Percentiles rank a stretch among this genome's conserved stretches.
These are phyloP conservation scores for Cytospora piceicola DNA, from an alignment of 2,329 filamentous ascomycete genomes.

Conservation along the genomic window DNA sequence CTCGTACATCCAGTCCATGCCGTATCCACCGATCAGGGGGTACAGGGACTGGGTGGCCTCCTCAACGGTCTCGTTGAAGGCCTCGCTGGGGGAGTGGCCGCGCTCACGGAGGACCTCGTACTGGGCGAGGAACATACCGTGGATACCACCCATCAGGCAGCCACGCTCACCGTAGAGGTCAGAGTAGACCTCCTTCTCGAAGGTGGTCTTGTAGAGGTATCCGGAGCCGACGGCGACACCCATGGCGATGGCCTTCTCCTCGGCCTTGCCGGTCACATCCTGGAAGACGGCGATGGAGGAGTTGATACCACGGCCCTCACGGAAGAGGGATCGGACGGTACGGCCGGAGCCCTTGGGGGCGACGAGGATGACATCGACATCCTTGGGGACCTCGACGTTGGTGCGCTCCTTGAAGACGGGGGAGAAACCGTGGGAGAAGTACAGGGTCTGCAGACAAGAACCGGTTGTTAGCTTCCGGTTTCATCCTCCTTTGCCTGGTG, in stretches of 20 bases:
- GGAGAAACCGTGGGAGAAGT: constrained; percentile 99
- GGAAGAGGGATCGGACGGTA: constrained; percentile 98
- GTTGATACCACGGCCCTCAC: constrained; percentile 99
- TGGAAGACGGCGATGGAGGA: constrained; percentile 98
- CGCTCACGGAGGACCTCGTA: constrained; percentile 99
- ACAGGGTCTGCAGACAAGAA: constrained; percentile 74
- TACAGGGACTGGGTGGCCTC: constrained; percentile 98
- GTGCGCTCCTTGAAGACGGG: constrained; percentile 99
- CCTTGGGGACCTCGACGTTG: constrained; percentile 93
- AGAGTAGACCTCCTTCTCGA: constrained; percentile 99
- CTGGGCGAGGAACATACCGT: constrained; percentile 99
- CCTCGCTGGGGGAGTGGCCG: constrained; percentile 95
- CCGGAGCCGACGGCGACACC: constrained; percentile 96
- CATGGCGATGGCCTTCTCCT: constrained; percentile 96
- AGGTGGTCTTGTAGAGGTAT: constrained; percentile 99
- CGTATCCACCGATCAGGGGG: constrained; percentile 94
- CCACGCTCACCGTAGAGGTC: constrained; percentile 99
- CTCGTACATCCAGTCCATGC: constrained; percentile 99
- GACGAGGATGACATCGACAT: constrained; percentile 99
- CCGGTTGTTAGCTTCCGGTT: not conserved
- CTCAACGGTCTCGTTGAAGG: constrained; percentile 99
- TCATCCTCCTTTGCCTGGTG: not conserved
- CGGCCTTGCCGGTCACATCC: constrained; percentile 95
- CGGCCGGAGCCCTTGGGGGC: constrained; percentile 99
- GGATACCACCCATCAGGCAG: constrained; percentile 99